Percentiles rank a stretch among this genome's conserved stretches.
phyloP scores from a whole-genome alignment of 2,329 filamentous ascomycete species.

The Macrophomina pseudophaseolina region DNA sequence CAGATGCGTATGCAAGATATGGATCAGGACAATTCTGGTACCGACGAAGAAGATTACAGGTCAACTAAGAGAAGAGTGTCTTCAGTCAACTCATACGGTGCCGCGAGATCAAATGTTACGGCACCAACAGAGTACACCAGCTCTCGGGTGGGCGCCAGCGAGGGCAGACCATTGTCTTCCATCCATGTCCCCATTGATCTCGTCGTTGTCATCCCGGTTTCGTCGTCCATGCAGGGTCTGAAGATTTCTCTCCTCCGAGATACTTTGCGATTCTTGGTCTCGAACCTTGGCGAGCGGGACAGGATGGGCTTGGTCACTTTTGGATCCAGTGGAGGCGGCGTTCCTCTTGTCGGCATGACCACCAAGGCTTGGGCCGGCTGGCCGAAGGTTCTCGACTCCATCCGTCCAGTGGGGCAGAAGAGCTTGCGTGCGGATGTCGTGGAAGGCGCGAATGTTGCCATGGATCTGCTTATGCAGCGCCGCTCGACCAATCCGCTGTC shows the following conservation, averaged over 20 bases:
- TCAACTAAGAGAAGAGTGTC: slow-evolving; percentile 71
- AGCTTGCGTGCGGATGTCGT: slow-evolving; percentile 95
- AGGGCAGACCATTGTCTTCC: slow-evolving; percentile 57
- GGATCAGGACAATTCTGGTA: slow-evolving; percentile 79
- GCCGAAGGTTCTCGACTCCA: slow-evolving; percentile 82
- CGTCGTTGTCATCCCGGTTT: slow-evolving; percentile 95
- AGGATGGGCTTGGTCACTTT: slow-evolving; percentile 98
- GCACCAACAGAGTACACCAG: slow-evolving; percentile 65
- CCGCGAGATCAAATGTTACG: slow-evolving; percentile 72
- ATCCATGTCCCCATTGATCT: slow-evolving; percentile 92
- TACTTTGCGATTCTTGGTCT: slow-evolving; percentile 88
- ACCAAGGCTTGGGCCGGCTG: slow-evolving; percentile 93
- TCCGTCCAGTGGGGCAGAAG: slow-evolving; percentile 94
- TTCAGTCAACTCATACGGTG: slow-evolving; percentile 84
- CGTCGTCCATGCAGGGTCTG: slow-evolving; percentile 98
- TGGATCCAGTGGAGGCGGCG: slow-evolving; percentile 89
- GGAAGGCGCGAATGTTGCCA: slow-evolving; percentile 95
- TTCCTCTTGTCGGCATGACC: slow-evolving; percentile 97
- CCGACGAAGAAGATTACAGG: slow-evolving; percentile 86
- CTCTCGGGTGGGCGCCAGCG: slow-evolving; percentile 52
- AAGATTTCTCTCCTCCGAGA: slow-evolving; percentile 96
- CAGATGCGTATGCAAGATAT: slow-evolving; percentile 70
- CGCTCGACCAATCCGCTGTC: slow-evolving; percentile 95
- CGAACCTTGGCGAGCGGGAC: slow-evolving; percentile 87
- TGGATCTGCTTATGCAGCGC: slow-evolving; percentile 98